These are phyloP conservation scores for Boletus austroedulis DNA, from an alignment of 1,284 basidiomycete species.

Conservation along the genomic window DNA sequence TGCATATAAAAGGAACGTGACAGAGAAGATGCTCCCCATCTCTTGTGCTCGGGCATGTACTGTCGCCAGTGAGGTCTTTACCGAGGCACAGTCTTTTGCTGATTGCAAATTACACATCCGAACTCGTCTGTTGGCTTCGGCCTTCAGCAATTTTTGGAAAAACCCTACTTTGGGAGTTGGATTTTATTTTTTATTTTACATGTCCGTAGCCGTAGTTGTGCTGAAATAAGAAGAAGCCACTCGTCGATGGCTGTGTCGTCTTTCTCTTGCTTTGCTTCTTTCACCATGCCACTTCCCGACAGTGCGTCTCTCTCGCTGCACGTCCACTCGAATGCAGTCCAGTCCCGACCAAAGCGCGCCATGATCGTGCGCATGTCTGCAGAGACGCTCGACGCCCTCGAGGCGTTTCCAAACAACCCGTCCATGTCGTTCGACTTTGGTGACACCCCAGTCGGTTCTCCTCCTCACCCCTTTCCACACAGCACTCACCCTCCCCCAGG, in stretches of 20 bases:
- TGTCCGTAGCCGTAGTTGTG: too few species aligned
- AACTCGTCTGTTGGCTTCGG: conserved; percentile 75
- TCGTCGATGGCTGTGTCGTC: not conserved
- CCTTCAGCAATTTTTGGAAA: conserved; percentile 77
- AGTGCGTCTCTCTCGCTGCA: conserved; percentile 54
- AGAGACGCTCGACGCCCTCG: conserved; percentile 64
- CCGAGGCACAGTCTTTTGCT: conserved; percentile 91
- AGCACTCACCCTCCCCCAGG: conserved; percentile 39
- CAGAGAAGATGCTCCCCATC: conserved; percentile 44
- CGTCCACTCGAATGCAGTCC: conserved; percentile 49
- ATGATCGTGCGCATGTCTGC: conserved; percentile 70
- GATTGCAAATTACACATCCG: conserved; percentile 91
- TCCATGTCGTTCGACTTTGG: conserved; percentile 60
- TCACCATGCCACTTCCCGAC: conserved; percentile 69
- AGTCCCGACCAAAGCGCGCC: conserved; percentile 62
- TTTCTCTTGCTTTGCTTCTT: not conserved
- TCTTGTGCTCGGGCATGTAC: conserved; percentile 92
- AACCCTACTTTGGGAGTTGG: not conserved
- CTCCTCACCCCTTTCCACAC: not conserved
- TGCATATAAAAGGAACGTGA: not conserved
- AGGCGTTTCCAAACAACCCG: conserved; percentile 46
- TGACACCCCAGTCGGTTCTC: conserved; percentile 49
- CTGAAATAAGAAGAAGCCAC: too few species aligned
- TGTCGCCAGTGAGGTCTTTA: conserved; percentile 89
- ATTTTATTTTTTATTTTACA: not conserved